Evolutionary conservation across 2,329 filamentous ascomycete species (phyloP).

Genomic region (Aspergillus japonicus): DNA sequence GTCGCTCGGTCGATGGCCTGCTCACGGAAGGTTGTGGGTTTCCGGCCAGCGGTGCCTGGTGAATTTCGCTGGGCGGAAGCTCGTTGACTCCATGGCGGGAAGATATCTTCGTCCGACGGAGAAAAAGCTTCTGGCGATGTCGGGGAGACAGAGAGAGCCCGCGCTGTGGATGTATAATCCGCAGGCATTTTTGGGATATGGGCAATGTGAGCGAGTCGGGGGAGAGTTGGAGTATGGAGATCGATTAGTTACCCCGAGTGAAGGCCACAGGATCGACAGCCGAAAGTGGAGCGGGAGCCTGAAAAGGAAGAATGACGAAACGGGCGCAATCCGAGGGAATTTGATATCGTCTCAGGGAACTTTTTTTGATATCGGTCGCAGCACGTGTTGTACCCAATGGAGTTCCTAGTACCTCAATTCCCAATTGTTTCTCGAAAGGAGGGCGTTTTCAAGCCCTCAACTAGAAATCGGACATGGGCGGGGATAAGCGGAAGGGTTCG

Average conservation of each 20-base stretch:
- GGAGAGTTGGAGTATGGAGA: not conserved
- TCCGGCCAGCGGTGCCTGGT: constrained; percentile 35
- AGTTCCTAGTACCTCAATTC: not conserved
- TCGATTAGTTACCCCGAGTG: not conserved
- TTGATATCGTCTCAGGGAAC: not conserved
- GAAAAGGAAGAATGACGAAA: not conserved
- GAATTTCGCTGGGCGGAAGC: constrained; percentile 43
- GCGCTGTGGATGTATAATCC: constrained; percentile 53
- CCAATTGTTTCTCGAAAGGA: not conserved
- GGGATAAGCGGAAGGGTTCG: not conserved
- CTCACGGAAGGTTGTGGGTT: constrained; percentile 36
- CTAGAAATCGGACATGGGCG: not conserved
- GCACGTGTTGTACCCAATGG: not conserved
- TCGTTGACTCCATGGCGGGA: constrained; percentile 54
- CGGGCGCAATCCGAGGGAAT: not conserved
- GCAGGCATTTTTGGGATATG: constrained; percentile 37
- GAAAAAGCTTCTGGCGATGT: constrained; percentile 47
- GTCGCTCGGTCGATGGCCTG: constrained; percentile 39
- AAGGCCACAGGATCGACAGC: not conserved
- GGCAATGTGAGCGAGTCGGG: constrained; percentile 4
- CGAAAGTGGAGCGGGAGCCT: not conserved
- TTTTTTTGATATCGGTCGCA: not conserved
- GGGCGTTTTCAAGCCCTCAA: constrained; percentile 4
- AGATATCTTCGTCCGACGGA: constrained; percentile 44
- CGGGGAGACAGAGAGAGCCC: constrained; percentile 54